A percentile compares a stretch with the other conserved stretches of the same genome.
These are phyloP conservation scores for Solanum appendiculatum DNA, from an alignment of 257 asterid genomes.

Conservation along the genomic window DNA sequence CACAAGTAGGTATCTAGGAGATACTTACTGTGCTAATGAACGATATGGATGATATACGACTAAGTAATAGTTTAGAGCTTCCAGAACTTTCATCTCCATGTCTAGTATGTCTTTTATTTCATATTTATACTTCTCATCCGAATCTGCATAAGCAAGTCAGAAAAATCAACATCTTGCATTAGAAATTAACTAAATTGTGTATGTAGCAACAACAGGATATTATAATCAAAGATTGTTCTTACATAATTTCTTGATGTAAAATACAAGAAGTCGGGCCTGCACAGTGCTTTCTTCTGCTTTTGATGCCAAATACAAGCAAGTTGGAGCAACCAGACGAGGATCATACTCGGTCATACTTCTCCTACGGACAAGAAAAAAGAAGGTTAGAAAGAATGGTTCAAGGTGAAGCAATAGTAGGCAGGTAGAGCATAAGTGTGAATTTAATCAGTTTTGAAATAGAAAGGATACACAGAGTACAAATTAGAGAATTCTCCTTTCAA, in stretches of 20 bases:
- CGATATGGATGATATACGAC: conserved; percentile 92
- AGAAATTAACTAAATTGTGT: background rate
- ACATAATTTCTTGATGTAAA: conserved; percentile 78
- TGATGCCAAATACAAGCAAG: conserved; percentile 94
- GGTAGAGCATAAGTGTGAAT: background rate
- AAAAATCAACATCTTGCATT: background rate
- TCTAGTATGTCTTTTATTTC: conserved; percentile 90
- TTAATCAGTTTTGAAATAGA: background rate
- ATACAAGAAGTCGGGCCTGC: conserved; percentile 80
- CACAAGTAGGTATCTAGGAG: background rate
- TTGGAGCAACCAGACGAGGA: conserved; percentile 91
- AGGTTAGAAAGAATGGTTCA: background rate
- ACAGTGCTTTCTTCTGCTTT: conserved; percentile 98
- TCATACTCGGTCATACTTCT: conserved; percentile 81
- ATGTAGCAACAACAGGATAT: background rate
- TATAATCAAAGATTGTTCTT: conserved; percentile 5
- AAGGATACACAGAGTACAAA: background rate
- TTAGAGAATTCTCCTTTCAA: background rate
- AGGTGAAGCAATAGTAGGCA: background rate
- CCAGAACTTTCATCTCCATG: conserved; percentile 98
- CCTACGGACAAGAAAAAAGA: conserved; percentile 30
- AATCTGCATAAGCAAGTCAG: conserved; percentile 41
- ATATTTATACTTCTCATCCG: conserved; percentile 65
- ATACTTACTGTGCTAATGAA: conserved; percentile 66
- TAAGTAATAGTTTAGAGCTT: conserved; percentile 84